Conservation (phyloP, 257 asterid genomes). For the Hygrophila difformis region DNA sequence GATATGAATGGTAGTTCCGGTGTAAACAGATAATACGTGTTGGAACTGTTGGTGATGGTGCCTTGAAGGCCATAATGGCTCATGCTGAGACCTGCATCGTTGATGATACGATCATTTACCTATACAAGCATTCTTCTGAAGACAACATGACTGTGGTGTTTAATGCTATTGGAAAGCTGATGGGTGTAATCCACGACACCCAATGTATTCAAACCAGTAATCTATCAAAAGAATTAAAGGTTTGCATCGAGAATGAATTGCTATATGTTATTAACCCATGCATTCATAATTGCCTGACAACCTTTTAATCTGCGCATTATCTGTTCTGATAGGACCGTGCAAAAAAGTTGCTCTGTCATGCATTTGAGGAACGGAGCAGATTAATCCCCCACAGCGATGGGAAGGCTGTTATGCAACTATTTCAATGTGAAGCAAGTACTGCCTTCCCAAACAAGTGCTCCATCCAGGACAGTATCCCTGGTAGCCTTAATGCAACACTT, state of each 20-base stretch:
- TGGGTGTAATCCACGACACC: constrained; percentile 22
- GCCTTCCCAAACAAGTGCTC: no score
- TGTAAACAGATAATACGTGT: constrained; percentile 24
- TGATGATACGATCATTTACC: constrained; percentile 17
- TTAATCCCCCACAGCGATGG: constrained; percentile 16
- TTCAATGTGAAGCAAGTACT: constrained; percentile 1
- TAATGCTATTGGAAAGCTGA: constrained; percentile 25
- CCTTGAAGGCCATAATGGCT: constrained; percentile 22
- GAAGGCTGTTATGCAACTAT: constrained; percentile 20
- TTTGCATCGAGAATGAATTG: no score
- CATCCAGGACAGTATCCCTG: no score
- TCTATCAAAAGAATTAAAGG: constrained; percentile 21
- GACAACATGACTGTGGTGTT: constrained; percentile 13
- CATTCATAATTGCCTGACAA: neutral
- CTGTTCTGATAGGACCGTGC: constrained; percentile 23
- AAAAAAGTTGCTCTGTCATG: constrained; percentile 15
- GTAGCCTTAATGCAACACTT: no score
- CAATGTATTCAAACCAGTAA: constrained; percentile 16
- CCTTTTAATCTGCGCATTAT: no score
- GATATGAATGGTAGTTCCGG: neutral
- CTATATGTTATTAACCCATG: neutral
- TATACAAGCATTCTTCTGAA: constrained; percentile 12
- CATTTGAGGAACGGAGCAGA: constrained; percentile 19
- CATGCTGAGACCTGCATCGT: constrained; percentile 36
- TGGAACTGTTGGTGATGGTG: neutral